phyloP scores from a whole-genome alignment of 208 protist genomes.

The Acanthamoeba sp. region DNA sequence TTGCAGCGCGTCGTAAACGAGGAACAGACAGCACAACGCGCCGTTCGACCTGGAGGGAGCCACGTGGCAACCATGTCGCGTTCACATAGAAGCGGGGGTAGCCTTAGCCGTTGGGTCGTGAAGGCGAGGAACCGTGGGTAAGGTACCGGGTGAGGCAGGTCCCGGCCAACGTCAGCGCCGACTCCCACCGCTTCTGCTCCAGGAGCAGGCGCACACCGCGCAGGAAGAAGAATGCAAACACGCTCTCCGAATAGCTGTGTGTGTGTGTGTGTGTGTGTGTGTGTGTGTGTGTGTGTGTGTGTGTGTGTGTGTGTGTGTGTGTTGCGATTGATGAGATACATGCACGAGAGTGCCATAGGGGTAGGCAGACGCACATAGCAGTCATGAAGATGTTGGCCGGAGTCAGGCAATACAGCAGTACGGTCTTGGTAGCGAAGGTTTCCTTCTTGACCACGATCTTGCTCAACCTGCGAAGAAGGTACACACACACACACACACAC shows the following conservation, averaged over 20 bases:
- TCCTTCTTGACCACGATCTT: conserved; percentile 3
- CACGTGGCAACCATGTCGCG: neutral
- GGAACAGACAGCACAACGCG: conserved; percentile 15
- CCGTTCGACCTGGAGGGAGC: neutral
- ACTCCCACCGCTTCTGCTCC: neutral
- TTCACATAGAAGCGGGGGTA: neutral
- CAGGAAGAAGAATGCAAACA: conserved; percentile 58
- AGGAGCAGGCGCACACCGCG: neutral
- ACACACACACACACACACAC: neutral
- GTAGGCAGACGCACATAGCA: neutral
- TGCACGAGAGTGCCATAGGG: neutral
- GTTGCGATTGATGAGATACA: neutral
- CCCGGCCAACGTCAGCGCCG: neutral
- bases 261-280: too few species aligned
- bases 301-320: too few species aligned
- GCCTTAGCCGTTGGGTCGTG: too few species aligned
- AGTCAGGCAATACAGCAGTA: conserved; percentile 31
- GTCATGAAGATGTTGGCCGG: conserved; percentile 73
- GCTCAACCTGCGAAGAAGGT: neutral
- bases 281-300: too few species aligned
- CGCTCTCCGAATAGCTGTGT: conserved; percentile 48
- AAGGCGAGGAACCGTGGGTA: neutral
- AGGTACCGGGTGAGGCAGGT: neutral
- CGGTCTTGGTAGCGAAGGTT: conserved; percentile 9
- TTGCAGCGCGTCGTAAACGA: neutral